A percentile compares a stretch with the other conserved stretches of the same genome.
These are phyloP conservation scores for Thalassia testudinum DNA, from an alignment of 116 monocot species.

Conservation along the genomic window DNA sequence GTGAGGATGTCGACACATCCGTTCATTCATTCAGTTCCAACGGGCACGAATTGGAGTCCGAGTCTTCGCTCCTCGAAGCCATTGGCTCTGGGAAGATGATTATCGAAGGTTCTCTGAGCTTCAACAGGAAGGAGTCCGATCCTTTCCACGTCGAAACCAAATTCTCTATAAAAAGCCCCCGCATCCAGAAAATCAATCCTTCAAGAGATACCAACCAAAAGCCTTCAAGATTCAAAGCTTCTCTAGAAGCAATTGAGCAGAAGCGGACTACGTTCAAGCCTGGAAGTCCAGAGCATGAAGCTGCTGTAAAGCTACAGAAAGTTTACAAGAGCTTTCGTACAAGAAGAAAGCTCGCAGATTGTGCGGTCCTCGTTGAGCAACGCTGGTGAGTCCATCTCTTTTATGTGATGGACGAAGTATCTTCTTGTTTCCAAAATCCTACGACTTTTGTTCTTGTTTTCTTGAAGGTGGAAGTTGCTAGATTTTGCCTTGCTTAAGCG, in stretches of 20 bases:
- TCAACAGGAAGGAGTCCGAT: too few relatives aligned
- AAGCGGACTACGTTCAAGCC: too few relatives aligned
- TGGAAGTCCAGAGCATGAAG: slow-evolving; percentile 34
- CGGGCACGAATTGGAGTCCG: slow-evolving; percentile 18
- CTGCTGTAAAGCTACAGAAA: slow-evolving; percentile 89
- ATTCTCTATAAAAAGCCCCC: background rate
- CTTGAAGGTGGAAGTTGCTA: slow-evolving; percentile 79
- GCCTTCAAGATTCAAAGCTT: background rate
- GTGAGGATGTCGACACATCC: slow-evolving; percentile 8
- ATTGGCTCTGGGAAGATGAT: slow-evolving; percentile 53
- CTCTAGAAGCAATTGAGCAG: too few relatives aligned
- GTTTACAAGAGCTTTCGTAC: slow-evolving; percentile 90
- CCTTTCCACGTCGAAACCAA: too few relatives aligned
- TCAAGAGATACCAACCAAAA: background rate
- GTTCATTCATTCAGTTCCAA: slow-evolving; percentile 32
- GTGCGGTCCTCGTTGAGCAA: slow-evolving; percentile 89
- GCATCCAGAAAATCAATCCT: background rate
- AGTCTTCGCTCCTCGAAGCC: slow-evolving; percentile 17
- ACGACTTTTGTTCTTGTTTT: background rate
- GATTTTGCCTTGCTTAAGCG: slow-evolving; percentile 78
- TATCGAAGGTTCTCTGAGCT: slow-evolving; percentile 23
- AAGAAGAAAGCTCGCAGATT: slow-evolving; percentile 86
- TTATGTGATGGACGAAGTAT: background rate
- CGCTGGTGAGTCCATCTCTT: slow-evolving; percentile 33
- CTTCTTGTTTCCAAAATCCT: background rate